Base-by-base conservation (phyloP, 1,284 basidiomycete species). In the Ustilago trichophora region DNA sequence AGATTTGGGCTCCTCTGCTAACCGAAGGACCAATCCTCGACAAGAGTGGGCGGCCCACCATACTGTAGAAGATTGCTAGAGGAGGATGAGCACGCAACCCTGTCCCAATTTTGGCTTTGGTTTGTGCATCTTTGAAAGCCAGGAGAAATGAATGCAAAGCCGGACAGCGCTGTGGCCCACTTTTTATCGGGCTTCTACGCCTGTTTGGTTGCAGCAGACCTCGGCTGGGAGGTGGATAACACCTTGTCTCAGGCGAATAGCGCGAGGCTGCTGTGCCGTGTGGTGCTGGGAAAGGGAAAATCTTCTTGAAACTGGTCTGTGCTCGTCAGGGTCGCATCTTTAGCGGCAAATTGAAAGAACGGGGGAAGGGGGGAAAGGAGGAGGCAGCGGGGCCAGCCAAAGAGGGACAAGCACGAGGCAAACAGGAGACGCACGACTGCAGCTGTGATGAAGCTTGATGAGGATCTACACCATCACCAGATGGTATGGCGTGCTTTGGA, bases 251-350 rank as follows among this genome's bases (percentile, higher is more conserved):
- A 24, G 42, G n/a, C 25, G 21, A 47, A 34, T 40, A 55, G 60
- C 60, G 60, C 60, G 47, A 63, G 53, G 24, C 29, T 48, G 44
- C 44, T 47, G 59, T 41, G 18, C 25, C 7, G 13, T 22, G 2
- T 12, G n/a, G n/a, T n/a, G n/a, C n/a, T n/a, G n/a, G n/a, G n/a
- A n/a, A n/a, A n/a, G n/a, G 22, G 13, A 7, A 35, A 25, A 44
- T 64, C 60, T 64, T 64, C 60, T 56, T 24, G 46, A 46, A 57
- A 57, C 11, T 64, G 60, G 60, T 56, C 60, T 64, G 60, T 64
- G 60, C 60, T 62, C 15, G 19, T 53, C 49, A 64, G 60, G 60
- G 53, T 64, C 36, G 31, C 27, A 22, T 13, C 6, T n/a, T n/a
- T n/a, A n/a, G n/a, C n/a, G n/a, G 21, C 21, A 26, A 15, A 12